These are phyloP conservation scores for Xylaria sp. DNA, from an alignment of 2,329 filamentous ascomycete genomes.

Conservation along the genomic window DNA sequence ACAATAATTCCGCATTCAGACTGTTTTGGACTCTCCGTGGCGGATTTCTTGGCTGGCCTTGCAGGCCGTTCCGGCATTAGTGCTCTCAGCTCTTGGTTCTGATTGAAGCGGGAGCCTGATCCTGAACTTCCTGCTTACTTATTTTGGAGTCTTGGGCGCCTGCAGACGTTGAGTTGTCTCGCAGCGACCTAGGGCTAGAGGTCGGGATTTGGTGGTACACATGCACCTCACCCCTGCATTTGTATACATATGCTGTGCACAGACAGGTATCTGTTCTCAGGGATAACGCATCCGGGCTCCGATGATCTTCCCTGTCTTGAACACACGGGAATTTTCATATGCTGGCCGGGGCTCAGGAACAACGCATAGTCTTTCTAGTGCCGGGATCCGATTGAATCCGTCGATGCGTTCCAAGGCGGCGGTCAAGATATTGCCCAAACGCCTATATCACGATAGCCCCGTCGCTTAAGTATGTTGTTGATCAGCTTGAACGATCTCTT, in stretches of 20 bases:
- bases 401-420: constrained; percentile 16
- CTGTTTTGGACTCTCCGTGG: constrained; percentile 8
- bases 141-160: constrained; percentile 19
- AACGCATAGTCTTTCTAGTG: constrained; percentile 6
- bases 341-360: constrained; percentile 20
- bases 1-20: constrained; percentile 3
- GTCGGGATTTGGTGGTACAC: constrained; percentile 19
- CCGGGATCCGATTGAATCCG: constrained; percentile 11
- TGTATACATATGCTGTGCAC: constrained; percentile 2
- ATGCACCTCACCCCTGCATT: constrained; percentile 32
- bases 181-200: constrained; percentile 25
- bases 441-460: constrained; percentile 8
- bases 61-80: constrained; percentile 28
- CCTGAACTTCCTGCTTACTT: constrained; percentile 25
- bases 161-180: constrained; percentile 35
- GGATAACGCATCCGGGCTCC: constrained; percentile 22
- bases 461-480: background rate
- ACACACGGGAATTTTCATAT: constrained; percentile 12
- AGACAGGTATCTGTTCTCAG: constrained; percentile 5
- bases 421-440: constrained; percentile 22
- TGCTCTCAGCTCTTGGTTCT: constrained; percentile 22
- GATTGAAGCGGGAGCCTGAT: constrained; percentile 27
- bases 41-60: constrained; percentile 22
- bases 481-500: background rate
- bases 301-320: constrained; percentile 20